Base-by-base conservation (phyloP, 139 green algal species). In the Coelastrella sp. region DNA sequence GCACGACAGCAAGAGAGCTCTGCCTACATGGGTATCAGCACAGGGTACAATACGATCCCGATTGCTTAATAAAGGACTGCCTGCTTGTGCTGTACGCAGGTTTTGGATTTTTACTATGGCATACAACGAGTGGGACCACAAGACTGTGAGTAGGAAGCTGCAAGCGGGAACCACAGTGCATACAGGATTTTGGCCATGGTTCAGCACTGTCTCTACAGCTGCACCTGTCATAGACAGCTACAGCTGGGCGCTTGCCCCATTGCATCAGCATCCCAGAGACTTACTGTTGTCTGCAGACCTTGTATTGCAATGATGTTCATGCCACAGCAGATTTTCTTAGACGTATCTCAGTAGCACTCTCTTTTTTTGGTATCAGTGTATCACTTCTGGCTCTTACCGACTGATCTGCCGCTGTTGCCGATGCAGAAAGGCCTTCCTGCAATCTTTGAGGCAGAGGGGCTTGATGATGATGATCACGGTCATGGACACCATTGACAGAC, bases 401-500 rank as follows among this genome's bases (percentile, higher is more conserved):
- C n/a, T n/a, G n/a, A n/a, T n/a, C 63, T 48, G 63, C 63, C 13
- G 19, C 34, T 53, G 34, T 4, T 75, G 34, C 71, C 38, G n/a
- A n/a, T 85, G 60, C 79, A 85, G 81, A 69, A 86, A 25, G 81
- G 81, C 19, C 25, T 86, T 37, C 81, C 81, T n/a, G 67, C 67
- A 43, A 73, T 86, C 0, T 86, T 86, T 73, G 81, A 86, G 51
- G 67, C 67, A 40, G 81, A 86, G 51, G 81, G 81, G 4, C 38
- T 86, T 15, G 81, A 86, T 30, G 81, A 86, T 21, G 81, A 79
- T 9, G 81, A 67, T 15, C 48, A 79, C 19, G 79, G 63, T 30
- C 67, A 86, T 45, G 67, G 68, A 62, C 81, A 86, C 68, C 81
- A 86, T 41, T 86, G n/a, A n/a, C n/a, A n/a, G n/a, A n/a, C n/a